These are phyloP conservation scores for Phylloporus arenicola DNA, from an alignment of 768 basidiomycete species.

Conservation along the genomic window DNA sequence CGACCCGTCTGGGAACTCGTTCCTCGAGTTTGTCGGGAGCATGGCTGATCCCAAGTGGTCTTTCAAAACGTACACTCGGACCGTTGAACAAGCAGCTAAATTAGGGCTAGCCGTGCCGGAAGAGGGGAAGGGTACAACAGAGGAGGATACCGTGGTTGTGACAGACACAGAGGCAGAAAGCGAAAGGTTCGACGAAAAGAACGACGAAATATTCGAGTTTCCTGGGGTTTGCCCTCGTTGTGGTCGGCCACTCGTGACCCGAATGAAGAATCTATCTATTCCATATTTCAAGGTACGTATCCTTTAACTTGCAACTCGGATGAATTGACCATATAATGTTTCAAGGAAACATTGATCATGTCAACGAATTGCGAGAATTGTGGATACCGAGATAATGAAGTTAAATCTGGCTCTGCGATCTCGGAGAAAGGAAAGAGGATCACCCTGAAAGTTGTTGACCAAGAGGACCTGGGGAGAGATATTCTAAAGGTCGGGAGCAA, in stretches of 20 bases:
- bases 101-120: slow-evolving; percentile 65
- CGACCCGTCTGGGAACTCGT: slow-evolving; percentile 96
- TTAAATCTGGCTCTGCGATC: slow-evolving; percentile 90
- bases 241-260: slow-evolving; percentile 72
- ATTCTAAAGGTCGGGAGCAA: slow-evolving; percentile 71
- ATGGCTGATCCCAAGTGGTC: slow-evolving; percentile 94
- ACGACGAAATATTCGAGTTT: slow-evolving; percentile 89
- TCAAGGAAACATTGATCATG: slow-evolving; percentile 93
- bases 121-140: slow-evolving; percentile 19
- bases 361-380: slow-evolving; percentile 94
- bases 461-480: slow-evolving; percentile 89
- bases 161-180: slow-evolving; percentile 15
- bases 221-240: slow-evolving; percentile 87
- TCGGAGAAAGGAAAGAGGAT: slow-evolving; percentile 84
- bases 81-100: slow-evolving; percentile 70
- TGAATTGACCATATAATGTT: not conserved
- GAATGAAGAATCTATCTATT: slow-evolving; percentile 95
- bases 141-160: not conserved
- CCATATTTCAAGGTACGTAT: slow-evolving; percentile 87
- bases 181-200: slow-evolving; percentile 33
- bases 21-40: slow-evolving; percentile 82
- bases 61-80: slow-evolving; percentile 74
- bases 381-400: slow-evolving; percentile 96
- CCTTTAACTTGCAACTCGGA: not conserved
- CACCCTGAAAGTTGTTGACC: slow-evolving; percentile 83